Percentiles rank a stretch among this genome's conserved stretches.
These are phyloP conservation scores for Ascochyta viciae-villosae DNA, from an alignment of 2,329 filamentous ascomycete species.

Conservation along the genomic window DNA sequence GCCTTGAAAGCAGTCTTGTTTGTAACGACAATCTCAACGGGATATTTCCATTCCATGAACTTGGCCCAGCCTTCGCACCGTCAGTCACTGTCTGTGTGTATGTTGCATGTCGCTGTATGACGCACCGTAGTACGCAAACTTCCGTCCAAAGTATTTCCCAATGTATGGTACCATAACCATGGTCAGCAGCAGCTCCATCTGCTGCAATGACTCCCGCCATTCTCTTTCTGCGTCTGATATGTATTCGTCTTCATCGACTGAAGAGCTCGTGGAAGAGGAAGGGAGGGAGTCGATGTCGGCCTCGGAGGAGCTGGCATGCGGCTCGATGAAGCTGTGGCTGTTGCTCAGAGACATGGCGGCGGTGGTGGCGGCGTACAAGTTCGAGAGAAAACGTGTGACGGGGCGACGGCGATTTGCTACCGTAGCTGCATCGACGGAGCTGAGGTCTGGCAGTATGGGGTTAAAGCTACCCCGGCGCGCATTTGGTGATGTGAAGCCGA, in stretches of 20 bases:
- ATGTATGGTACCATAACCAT: conserved; percentile 95
- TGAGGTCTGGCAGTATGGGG: conserved; percentile 4
- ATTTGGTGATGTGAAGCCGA: conserved; percentile 25
- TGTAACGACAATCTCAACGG: conserved; percentile 72
- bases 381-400: background rate
- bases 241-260: conserved; percentile 62
- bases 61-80: conserved; percentile 79
- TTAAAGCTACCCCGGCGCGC: conserved; percentile 21
- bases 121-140: conserved; percentile 96
- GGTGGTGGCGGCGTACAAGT: background rate
- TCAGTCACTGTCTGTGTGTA: conserved; percentile 4
- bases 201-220: conserved; percentile 93
- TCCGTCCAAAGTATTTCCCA: conserved; percentile 93
- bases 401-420: conserved; percentile 20
- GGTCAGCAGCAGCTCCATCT: conserved; percentile 88
- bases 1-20: conserved; percentile 55
- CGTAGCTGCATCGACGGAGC: conserved; percentile 28
- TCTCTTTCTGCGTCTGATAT: conserved; percentile 89
- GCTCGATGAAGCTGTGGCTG: conserved; percentile 49
- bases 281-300: conserved; percentile 59
- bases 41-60: conserved; percentile 95
- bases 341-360: conserved; percentile 47
- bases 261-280: conserved; percentile 59
- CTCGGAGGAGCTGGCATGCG: conserved; percentile 36
- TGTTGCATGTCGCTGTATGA: conserved; percentile 24